phyloP scores from a whole-genome alignment of 345 rosid species.

The Conringia planisiliqua region DNA sequence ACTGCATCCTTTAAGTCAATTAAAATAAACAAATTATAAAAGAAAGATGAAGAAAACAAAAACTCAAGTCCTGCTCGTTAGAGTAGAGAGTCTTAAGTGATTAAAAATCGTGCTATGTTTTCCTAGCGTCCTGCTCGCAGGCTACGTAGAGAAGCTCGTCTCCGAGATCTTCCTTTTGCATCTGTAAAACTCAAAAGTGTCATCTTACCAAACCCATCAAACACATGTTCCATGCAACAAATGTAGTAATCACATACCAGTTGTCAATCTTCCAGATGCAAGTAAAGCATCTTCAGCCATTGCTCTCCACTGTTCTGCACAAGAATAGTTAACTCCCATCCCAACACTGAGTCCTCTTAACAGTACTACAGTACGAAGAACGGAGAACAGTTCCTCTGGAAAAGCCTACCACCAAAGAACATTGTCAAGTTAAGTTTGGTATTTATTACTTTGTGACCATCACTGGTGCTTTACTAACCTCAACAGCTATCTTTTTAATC shows the following conservation, averaged over 20 bases:
- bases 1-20: not conserved
- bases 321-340: constrained; percentile 75
- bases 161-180: not conserved
- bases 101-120: not conserved
- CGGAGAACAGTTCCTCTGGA: constrained; percentile 89
- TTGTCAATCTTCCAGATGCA: constrained; percentile 59
- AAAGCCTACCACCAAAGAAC: constrained; percentile 49
- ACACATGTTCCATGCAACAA: not conserved
- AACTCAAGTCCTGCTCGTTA: not conserved
- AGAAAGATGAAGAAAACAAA: not conserved
- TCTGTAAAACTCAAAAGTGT: not conserved
- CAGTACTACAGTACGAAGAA: constrained; percentile 79
- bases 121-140: not conserved
- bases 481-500: constrained; percentile 68
- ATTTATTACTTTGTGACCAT: not conserved
- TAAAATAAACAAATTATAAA: not conserved
- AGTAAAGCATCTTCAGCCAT: constrained; percentile 82
- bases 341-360: constrained; percentile 94
- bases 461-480: constrained; percentile 38
- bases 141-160: not conserved
- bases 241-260: constrained; percentile 33
- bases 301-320: constrained; percentile 84
- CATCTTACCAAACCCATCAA: not conserved
- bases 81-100: not conserved
- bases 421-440: not conserved